These are phyloP conservation scores for Yamadazyma scolyti DNA, from an alignment of 805 yeast genomes.

Conservation along the genomic window DNA sequence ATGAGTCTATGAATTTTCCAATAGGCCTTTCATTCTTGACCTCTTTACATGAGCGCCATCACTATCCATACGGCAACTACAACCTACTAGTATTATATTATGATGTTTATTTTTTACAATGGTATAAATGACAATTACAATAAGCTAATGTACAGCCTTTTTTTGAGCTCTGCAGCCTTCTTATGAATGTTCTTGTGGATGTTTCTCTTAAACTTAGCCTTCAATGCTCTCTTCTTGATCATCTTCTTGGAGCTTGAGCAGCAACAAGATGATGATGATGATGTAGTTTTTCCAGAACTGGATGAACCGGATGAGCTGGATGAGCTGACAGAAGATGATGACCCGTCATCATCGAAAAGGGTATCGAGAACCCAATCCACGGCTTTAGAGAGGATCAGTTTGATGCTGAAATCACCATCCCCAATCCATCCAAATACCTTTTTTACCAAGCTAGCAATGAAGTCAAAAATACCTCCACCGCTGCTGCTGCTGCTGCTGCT, in stretches of 20 bases:
- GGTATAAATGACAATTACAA: slow-evolving; percentile 12
- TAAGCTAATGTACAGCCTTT: slow-evolving; percentile 10
- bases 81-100: too few relatives aligned
- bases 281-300: slow-evolving; percentile 3
- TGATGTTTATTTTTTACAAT: neutral
- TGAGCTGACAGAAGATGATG: slow-evolving; percentile 9
- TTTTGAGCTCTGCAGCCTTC: slow-evolving; percentile 11
- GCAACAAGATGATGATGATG: slow-evolving; percentile 5
- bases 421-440: slow-evolving; percentile 11
- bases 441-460: slow-evolving; percentile 5
- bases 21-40: too few relatives aligned
- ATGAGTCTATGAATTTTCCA: too few relatives aligned
- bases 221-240: slow-evolving; percentile 14
- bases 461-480: slow-evolving; percentile 1
- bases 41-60: too few relatives aligned
- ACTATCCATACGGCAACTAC: too few relatives aligned
- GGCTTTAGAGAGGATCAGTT: slow-evolving; percentile 8
- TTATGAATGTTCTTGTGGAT: slow-evolving; percentile 14
- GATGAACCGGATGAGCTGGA: slow-evolving; percentile 7
- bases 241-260: slow-evolving; percentile 10
- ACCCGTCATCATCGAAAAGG: slow-evolving; percentile 17
- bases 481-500: too few relatives aligned
- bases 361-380: slow-evolving; percentile 16
- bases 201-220: slow-evolving; percentile 15
- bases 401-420: too few relatives aligned